Evolutionary conservation across 148 eudicot genomes (phyloP).

Genomic region (Chenopodium formosanum): DNA sequence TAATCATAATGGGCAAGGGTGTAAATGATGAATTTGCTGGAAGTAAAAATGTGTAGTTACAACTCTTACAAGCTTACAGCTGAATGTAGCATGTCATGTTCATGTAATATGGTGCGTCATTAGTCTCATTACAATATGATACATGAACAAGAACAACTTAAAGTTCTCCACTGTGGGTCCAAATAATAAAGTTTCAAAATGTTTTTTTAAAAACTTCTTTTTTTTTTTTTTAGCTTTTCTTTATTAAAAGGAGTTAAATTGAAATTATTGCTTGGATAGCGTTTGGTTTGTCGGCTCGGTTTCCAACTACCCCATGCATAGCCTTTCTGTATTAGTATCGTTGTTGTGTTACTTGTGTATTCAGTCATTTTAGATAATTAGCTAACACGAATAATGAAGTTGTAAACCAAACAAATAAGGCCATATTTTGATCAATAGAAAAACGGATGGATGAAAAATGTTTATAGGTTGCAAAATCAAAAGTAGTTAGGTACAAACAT

Average conservation of each 20-base stretch:
- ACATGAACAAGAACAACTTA: neutral
- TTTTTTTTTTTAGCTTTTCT: neutral
- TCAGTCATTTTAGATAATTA: no score
- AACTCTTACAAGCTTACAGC: neutral
- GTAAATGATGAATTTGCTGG: neutral
- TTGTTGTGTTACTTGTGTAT: no score
- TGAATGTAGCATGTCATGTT: neutral
- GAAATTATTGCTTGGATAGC: neutral
- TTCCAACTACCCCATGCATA: no score
- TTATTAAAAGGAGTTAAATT: neutral
- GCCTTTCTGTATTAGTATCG: no score
- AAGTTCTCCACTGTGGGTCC: neutral
- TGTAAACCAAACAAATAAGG: no score
- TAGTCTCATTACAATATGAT: neutral
- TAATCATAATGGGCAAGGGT: neutral
- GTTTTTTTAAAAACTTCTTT: neutral
- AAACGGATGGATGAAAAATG: no score
- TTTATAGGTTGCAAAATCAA: no score
- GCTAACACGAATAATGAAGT: no score
- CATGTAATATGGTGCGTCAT: slow-evolving; percentile 3
- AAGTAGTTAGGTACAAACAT: no score
- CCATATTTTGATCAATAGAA: no score
- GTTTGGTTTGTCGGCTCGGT: neutral
- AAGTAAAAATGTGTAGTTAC: neutral
- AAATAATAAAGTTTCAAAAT: neutral